Evolutionary conservation across 2,329 filamentous ascomycete species (phyloP).

Genomic region (Fulvia fulva): DNA sequence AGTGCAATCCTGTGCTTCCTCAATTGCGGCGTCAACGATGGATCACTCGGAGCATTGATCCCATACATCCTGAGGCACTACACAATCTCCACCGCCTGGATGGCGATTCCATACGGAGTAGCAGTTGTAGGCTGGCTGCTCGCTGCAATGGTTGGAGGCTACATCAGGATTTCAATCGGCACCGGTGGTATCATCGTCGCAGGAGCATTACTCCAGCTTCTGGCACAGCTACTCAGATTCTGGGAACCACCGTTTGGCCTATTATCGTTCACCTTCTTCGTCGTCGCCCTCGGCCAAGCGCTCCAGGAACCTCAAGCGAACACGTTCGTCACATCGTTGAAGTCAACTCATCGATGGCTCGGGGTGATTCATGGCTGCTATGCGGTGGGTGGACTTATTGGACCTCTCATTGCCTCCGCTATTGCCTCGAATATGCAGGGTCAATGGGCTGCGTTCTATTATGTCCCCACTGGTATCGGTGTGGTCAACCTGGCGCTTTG

Average conservation of each 20-base stretch:
- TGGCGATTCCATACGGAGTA: constrained; percentile 46
- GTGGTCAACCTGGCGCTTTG: constrained; percentile 15
- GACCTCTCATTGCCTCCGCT: constrained; percentile 17
- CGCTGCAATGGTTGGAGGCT: constrained; percentile 55
- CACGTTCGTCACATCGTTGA: constrained; percentile 49
- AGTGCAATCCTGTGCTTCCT: constrained; percentile 61
- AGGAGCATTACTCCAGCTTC: constrained; percentile 54
- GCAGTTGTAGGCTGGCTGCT: constrained; percentile 59
- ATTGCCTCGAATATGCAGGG: constrained; percentile 10
- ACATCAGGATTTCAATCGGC: constrained; percentile 50
- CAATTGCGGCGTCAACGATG: constrained; percentile 62
- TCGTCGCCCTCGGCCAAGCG: constrained; percentile 57
- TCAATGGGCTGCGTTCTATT: constrained; percentile 21
- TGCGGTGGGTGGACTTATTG: constrained; percentile 13
- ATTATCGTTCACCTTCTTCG: constrained; percentile 56
- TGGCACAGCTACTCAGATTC: constrained; percentile 52
- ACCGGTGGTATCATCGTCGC: constrained; percentile 55
- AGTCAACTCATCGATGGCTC: constrained; percentile 17
- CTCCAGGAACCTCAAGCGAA: constrained; percentile 63
- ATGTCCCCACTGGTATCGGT: constrained; percentile 15
- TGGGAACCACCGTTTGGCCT: constrained; percentile 57
- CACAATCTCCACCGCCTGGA: constrained; percentile 47
- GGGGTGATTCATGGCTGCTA: constrained; percentile 20
- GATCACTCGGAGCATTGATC: constrained; percentile 59
- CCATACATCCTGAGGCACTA: constrained; percentile 60